Evolutionary conservation across 2,329 filamentous ascomycete genomes (phyloP).

Genomic region (Xylariaceae sp.): DNA sequence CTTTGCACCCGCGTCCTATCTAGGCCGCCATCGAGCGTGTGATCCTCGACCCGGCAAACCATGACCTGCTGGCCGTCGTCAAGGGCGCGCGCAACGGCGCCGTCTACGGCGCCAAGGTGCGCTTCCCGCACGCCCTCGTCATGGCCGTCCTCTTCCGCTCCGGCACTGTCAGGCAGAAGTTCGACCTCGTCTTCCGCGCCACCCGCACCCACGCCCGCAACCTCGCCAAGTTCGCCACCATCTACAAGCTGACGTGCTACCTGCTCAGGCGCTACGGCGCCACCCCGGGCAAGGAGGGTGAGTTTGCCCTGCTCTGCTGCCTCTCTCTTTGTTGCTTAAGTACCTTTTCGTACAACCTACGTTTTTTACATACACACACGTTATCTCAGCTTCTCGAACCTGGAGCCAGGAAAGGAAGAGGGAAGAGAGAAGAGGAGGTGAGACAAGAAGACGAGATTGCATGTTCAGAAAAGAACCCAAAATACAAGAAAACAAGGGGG

Average conservation of each 20-base stretch:
- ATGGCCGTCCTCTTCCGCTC: conserved; percentile 97
- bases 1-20: too few species aligned
- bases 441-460: too few species aligned
- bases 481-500: too few species aligned
- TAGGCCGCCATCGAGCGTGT: conserved; percentile 71
- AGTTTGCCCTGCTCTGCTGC: too few species aligned
- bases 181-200: conserved; percentile 71
- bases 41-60: conserved; percentile 76
- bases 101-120: conserved; percentile 95
- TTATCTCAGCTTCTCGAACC: too few species aligned
- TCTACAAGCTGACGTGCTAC: conserved; percentile 84
- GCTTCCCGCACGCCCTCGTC: conserved; percentile 94
- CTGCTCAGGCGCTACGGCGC: conserved; percentile 59
- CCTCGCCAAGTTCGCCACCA: conserved; percentile 80
- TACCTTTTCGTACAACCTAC: too few species aligned
- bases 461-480: too few species aligned
- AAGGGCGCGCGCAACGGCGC: conserved; percentile 96
- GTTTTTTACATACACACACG: too few species aligned
- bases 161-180: conserved; percentile 78
- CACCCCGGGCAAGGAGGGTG: conserved; percentile 55
- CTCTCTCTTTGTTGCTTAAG: too few species aligned
- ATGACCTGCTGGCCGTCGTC: conserved; percentile 75
- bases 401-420: too few species aligned
- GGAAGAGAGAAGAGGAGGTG: neutral
- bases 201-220: conserved; percentile 89